Base-by-base conservation (phyloP, 129 eudicot genomes). In the Kitagawia praeruptora region DNA sequence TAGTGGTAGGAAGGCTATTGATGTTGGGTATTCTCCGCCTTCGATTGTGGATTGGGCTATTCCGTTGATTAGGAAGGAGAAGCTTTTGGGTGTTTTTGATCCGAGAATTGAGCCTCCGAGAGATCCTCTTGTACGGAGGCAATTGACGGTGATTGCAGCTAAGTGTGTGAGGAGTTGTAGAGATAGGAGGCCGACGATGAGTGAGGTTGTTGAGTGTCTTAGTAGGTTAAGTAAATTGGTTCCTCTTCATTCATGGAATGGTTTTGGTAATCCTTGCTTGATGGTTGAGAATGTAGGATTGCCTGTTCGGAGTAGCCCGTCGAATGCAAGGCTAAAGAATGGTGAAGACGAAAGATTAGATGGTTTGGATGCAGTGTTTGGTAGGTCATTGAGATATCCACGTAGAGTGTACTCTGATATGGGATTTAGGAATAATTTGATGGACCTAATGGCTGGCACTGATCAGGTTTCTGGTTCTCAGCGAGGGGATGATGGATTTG, bases 41-140 rank as follows among this genome's bases (percentile, higher is more conserved):
- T 91, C 98, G 2, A 85, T 93, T 25, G 93, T 93, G 6, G 98
- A 93, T 89, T 93, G 98, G 97, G 98, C 98, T 51, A 88, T 93
- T 78, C 98, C 98, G 8, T 78, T 93, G 85, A 88, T 93, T 13
- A 85, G 90, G 77, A 93, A 87, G 83, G 96, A 94, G 64, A 93
- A 88, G 40, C 78, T 89, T 74, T 66, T 82, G 79, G 71, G 77
- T 18, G 81, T 91, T 48, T 91, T 81, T 37, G 98, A 93, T 75
- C 97, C 95, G 6, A 83, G 90, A 56, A 85, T 91, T 61, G 77
- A 82, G 19, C 91, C 97, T 6, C 98, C 96, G 0, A 93, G 79
- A 81, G 96, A 93, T 83, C 86, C 87, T 9, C 44, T 72, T 51
- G 95, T 91, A 8, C 82, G 97, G 84, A 91, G 88, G 79, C 96